Conservation (phyloP, 2,329 filamentous ascomycete species). For the Fusarium devonianum region DNA sequence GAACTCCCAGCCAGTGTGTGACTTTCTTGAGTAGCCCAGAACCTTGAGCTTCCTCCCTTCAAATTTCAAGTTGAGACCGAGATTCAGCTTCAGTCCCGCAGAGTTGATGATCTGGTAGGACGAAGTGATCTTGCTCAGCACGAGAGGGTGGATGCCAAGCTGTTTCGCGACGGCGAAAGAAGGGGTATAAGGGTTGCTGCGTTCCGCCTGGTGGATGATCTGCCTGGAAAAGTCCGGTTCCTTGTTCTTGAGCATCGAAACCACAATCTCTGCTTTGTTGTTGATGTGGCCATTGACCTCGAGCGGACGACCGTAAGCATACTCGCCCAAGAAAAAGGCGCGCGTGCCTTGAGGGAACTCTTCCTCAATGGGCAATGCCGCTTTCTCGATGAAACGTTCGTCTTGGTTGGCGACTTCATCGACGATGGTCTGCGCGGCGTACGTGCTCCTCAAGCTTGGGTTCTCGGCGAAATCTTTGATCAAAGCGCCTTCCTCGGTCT, state of each 20-base stretch:
- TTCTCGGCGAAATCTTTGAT: conserved; percentile 92
- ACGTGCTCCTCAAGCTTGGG: conserved; percentile 84
- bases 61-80: conserved; percentile 96
- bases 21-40: conserved; percentile 90
- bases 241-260: conserved; percentile 74
- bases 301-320: conserved; percentile 89
- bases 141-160: conserved; percentile 82
- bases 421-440: conserved; percentile 89
- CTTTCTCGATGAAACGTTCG: conserved; percentile 89
- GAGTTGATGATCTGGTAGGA: conserved; percentile 84
- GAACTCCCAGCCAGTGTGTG: conserved; percentile 91
- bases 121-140: conserved; percentile 94
- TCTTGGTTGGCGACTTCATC: conserved; percentile 91
- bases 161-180: conserved; percentile 88
- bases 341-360: conserved; percentile 86
- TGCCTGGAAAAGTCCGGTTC: conserved; percentile 83
- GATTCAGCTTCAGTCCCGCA: conserved; percentile 82
- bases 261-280: conserved; percentile 79
- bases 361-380: conserved; percentile 85
- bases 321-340: conserved; percentile 94
- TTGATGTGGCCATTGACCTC: conserved; percentile 77
- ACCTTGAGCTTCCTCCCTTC: conserved; percentile 96
- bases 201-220: conserved; percentile 75
- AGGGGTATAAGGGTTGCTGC: conserved; percentile 77
- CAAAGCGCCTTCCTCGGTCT: conserved; percentile 88